Evolutionary conservation across 495 filamentous ascomycete genomes (phyloP), one percentile per base, ranked within the genome.

Genomic region (Daldinia childiae): DNA sequence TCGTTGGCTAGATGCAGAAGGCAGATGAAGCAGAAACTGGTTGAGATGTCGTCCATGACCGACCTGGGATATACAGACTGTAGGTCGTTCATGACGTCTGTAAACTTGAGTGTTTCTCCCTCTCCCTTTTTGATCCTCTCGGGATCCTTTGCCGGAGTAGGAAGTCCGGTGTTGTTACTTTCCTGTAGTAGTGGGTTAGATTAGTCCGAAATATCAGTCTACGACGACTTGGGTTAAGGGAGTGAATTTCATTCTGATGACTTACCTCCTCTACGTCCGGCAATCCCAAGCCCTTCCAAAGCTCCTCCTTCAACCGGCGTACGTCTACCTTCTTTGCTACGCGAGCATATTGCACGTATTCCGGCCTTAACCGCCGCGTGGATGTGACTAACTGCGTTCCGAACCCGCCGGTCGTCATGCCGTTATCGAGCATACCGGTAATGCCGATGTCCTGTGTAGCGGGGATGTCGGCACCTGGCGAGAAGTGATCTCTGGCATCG

Each of bases 271-370:
- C 70, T 1, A 73, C 63, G 45, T 82, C 77, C 60, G 88, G 87
- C 41, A 92, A 84, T 19, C 89, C 91, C 79, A 97, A 92, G 6
- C 93, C 92, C 79, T 86, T 91, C 96, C 96, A 99, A 76, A 99
- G 89, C 77, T 99, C 93, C 78, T 94, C 91, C 82, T 99, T 99
- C 74, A 99, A 81, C 76, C 93, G 83, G 56, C 95, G 85, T 0
- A 98, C 94, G 76, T 99, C 96, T n/a, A 99, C 96, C 84, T 98
- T 99, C 87, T 97, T 99, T 14, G 96, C 96, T 26, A 96, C 91
- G 29, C 94, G 87, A 17, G 96, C 96, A 78, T 97, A 99, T 77
- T 97, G 92, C 30, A 99, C 93, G 67, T 99, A 98, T 78, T 98
- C 95, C 0, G 95, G 96, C 71, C 95, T 81, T 34, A 95, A 77